Conservation (phyloP, 768 basidiomycete genomes). For the Mycena galopus region DNA sequence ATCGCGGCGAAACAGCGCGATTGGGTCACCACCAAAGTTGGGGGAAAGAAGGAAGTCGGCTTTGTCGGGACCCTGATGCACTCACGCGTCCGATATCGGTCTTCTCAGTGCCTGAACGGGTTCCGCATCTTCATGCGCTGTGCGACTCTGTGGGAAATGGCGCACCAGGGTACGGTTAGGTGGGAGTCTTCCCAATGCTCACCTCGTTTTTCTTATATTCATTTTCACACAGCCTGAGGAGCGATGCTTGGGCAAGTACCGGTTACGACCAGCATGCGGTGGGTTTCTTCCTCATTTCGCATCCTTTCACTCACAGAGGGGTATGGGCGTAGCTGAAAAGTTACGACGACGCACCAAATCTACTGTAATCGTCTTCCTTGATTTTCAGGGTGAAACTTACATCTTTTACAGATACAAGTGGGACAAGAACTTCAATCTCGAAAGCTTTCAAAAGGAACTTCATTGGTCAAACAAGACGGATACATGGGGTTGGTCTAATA, state of each 20-base stretch:
- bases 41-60: background rate
- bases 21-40: background rate
- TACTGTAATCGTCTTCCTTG: background rate
- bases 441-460: background rate
- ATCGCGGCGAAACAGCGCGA: background rate
- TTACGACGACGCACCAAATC: background rate
- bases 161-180: background rate
- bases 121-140: constrained; percentile 1
- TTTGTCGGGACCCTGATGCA: background rate
- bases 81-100: background rate
- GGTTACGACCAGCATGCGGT: constrained; percentile 3
- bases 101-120: background rate
- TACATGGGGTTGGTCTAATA: background rate
- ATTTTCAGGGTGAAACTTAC: too few species aligned
- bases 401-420: constrained; percentile 14
- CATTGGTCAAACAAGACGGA: background rate
- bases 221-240: background rate
- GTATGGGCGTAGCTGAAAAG: background rate
- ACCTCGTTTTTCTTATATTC: background rate
- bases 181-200: background rate
- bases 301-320: background rate
- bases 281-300: background rate
- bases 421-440: constrained; percentile 2
- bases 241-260: background rate
- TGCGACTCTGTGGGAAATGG: constrained; percentile 12